Conservation (phyloP, 176 grass and related monocot species). For the Puya raimondii region DNA sequence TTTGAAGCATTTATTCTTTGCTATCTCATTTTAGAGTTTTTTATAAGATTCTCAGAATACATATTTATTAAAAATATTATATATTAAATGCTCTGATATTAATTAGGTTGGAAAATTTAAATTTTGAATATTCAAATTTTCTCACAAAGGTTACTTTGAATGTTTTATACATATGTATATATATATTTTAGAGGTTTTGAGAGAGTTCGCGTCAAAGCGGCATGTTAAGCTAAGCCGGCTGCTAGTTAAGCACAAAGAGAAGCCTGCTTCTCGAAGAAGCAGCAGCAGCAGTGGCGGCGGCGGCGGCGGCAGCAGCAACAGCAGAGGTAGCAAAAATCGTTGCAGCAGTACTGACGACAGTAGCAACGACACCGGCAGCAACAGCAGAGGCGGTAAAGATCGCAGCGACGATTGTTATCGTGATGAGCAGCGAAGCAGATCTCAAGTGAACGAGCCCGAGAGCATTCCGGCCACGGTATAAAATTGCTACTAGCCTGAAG, state of each 20-base stretch:
- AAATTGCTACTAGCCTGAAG: not conserved
- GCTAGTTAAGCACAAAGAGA: not conserved
- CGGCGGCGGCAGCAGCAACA: not conserved
- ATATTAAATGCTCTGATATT: too few relatives aligned
- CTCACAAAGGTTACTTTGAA: too few relatives aligned
- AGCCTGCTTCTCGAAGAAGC: not conserved
- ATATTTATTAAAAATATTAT: too few relatives aligned
- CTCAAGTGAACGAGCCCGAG: not conserved
- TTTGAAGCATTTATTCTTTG: too few relatives aligned
- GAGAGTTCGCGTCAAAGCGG: constrained; percentile 29
- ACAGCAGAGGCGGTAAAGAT: too few relatives aligned
- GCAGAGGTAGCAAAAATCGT: too few relatives aligned
- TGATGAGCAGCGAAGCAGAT: not conserved
- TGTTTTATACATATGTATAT: not conserved
- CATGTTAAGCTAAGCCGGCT: constrained; percentile 19
- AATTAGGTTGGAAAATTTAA: too few relatives aligned
- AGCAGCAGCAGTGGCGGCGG: not conserved
- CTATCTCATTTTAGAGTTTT: too few relatives aligned
- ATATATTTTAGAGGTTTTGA: constrained; percentile 31
- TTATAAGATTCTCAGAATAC: too few relatives aligned
- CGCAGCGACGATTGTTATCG: too few relatives aligned
- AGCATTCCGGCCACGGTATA: not conserved
- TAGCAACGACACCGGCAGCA: not conserved
- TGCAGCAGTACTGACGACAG: not conserved
- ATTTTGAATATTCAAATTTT: too few relatives aligned